Base-by-base conservation (phyloP, 129 eudicot genomes). In the Escallonia rubra region DNA sequence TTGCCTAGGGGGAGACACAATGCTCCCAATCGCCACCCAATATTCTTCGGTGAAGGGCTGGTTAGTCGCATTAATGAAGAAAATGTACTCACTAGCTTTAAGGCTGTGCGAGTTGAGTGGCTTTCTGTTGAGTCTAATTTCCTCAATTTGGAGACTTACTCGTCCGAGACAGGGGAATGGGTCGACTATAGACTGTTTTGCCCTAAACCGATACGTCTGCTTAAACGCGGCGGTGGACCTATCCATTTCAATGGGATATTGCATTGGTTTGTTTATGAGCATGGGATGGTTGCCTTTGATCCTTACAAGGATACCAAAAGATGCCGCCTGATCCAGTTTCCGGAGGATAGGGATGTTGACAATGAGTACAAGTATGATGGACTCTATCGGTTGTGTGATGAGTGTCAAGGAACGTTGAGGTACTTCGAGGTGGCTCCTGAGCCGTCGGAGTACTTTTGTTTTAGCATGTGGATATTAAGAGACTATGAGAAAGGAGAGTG, bases 201-300 rank as follows among this genome's bases (percentile, higher is more conserved):
- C 66, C 16, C 53, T 7, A 55, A 34, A 10, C 81, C 73, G 7
- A 68, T 82, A 23, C 72, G 71, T 5, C 23, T 82, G 10, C 72
- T 82, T 34, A 82, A 69, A 52, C 84, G 87, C 2, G 87, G 87
- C 11, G 78, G 73, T 7, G 80, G 87, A 41, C 87, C 87, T 5
- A 75, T 82, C 6, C 55, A 39, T 47, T 82, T 59, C 38, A 75
- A 79, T 3, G 81, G 84, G 55, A 60, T 44, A 60, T 65, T 82
- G 47, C 87, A 79, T 64, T 82, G 84, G 87, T 79, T 78, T 55
- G 81, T 79, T 57, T 66, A 72, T n/a, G 79, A 64, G 12, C 65
- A 79, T 68, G 87, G 84, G 44, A 78, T 82, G 83, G 84, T 79
- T 14, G 87, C 84, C 7, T 82, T 75, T 56, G 72, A 82, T 65